phyloP scores from a whole-genome alignment of 768 basidiomycete genomes.

The Clitopilus passeckerianus region DNA sequence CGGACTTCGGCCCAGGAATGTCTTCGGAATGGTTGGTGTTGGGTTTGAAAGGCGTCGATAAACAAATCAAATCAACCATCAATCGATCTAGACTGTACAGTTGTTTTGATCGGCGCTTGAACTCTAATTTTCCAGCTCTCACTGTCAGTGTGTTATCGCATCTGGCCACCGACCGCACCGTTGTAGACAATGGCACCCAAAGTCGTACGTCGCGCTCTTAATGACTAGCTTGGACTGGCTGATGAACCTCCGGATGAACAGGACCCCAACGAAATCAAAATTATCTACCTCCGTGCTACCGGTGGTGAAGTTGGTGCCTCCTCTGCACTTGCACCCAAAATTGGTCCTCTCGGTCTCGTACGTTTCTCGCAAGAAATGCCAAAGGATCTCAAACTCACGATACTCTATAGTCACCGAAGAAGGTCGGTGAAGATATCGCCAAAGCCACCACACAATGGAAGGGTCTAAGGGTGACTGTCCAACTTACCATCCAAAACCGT shows the following conservation, averaged over 20 bases:
- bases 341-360: slow-evolving; percentile 99
- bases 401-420: slow-evolving; percentile 85
- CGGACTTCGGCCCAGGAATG: background rate
- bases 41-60: background rate
- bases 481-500: slow-evolving; percentile 99
- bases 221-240: background rate
- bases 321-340: slow-evolving; percentile 97
- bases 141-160: slow-evolving; percentile 1
- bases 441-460: slow-evolving; percentile 99
- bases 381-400: slow-evolving; percentile 9
- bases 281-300: slow-evolving; percentile 97
- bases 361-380: slow-evolving; percentile 23
- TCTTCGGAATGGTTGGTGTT: background rate
- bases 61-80: background rate
- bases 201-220: slow-evolving; percentile 43
- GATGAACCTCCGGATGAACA: slow-evolving; percentile 21
- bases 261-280: slow-evolving; percentile 98
- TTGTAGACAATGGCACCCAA: slow-evolving; percentile 66
- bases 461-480: slow-evolving; percentile 98
- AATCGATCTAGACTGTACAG: slow-evolving; percentile 46
- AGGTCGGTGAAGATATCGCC: slow-evolving; percentile 99
- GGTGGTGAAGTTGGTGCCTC: slow-evolving; percentile 99
- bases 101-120: slow-evolving; percentile 40
- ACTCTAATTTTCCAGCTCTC: slow-evolving; percentile 38
- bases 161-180: background rate